These are phyloP conservation scores for Helianthus tuberosus DNA, from an alignment of 129 eudicot species.

Conservation along the genomic window DNA sequence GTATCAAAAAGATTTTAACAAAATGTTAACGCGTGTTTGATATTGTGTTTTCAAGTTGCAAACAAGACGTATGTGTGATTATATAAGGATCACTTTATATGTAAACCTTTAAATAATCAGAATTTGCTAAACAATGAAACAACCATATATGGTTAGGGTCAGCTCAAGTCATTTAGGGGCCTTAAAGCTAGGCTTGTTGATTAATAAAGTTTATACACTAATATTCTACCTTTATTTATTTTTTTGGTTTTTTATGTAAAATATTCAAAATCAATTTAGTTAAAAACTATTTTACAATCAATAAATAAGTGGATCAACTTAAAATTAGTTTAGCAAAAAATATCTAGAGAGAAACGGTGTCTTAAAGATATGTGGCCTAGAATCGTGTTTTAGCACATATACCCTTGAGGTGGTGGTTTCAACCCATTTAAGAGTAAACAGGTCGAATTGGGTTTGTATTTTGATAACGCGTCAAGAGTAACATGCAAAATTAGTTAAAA, in stretches of 20 bases:
- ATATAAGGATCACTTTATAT: neutral
- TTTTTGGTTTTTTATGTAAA: neutral
- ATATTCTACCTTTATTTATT: neutral
- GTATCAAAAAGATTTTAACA: neutral
- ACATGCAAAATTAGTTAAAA: neutral
- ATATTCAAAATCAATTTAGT: neutral
- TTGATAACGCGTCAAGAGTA: neutral
- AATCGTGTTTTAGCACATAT: too few relatives aligned
- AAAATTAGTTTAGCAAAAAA: too few relatives aligned
- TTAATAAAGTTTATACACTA: neutral
- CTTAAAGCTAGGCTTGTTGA: neutral
- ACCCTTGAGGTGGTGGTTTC: neutral
- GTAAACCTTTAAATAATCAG: neutral
- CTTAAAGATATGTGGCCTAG: too few relatives aligned
- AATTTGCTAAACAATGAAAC: neutral
- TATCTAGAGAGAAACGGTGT: too few relatives aligned
- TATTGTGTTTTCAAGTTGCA: neutral
- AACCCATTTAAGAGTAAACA: neutral
- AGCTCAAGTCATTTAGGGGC: neutral
- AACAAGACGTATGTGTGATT: neutral
- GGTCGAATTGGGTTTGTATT: neutral
- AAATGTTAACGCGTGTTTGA: neutral
- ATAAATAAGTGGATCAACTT: too few relatives aligned
- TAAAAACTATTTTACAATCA: neutral
- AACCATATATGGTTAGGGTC: neutral